Conservation (phyloP, 768 basidiomycete genomes). For the Xerocomus brunneocitrinus region DNA sequence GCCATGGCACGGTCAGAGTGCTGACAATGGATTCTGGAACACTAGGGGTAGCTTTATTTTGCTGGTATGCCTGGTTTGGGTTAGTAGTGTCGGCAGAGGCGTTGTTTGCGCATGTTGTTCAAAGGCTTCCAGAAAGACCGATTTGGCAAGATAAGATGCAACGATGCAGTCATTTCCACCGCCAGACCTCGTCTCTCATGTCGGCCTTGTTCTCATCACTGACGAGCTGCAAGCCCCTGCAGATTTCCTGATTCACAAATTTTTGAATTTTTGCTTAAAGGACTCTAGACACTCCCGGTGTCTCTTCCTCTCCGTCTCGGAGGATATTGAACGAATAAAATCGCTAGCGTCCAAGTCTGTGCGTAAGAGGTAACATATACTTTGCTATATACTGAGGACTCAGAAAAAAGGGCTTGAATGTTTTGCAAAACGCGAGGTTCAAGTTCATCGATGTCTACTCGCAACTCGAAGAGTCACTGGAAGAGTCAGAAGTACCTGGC, state of each 20-base stretch:
- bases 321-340: constrained; percentile 57
- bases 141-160: constrained; percentile 12
- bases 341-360: constrained; percentile 62
- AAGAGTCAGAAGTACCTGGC: background rate
- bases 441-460: constrained; percentile 52
- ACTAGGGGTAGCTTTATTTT: too few species aligned
- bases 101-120: constrained; percentile 18
- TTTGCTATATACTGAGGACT: constrained; percentile 4
- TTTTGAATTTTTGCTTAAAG: constrained; percentile 52
- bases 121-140: constrained; percentile 14
- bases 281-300: constrained; percentile 31
- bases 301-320: constrained; percentile 56
- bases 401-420: constrained; percentile 30
- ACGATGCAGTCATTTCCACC: constrained; percentile 47
- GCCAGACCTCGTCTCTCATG: constrained; percentile 45
- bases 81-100: background rate
- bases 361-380: constrained; percentile 22
- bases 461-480: constrained; percentile 25
- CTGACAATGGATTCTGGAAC: too few species aligned
- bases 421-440: constrained; percentile 38
- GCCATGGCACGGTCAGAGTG: constrained; percentile 12
- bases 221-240: constrained; percentile 69
- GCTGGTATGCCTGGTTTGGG: too few species aligned
- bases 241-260: constrained; percentile 64
- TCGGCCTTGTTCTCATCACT: constrained; percentile 57